Conservation (phyloP, 495 filamentous ascomycete species). For the Lindgomyces ingoldianus region DNA sequence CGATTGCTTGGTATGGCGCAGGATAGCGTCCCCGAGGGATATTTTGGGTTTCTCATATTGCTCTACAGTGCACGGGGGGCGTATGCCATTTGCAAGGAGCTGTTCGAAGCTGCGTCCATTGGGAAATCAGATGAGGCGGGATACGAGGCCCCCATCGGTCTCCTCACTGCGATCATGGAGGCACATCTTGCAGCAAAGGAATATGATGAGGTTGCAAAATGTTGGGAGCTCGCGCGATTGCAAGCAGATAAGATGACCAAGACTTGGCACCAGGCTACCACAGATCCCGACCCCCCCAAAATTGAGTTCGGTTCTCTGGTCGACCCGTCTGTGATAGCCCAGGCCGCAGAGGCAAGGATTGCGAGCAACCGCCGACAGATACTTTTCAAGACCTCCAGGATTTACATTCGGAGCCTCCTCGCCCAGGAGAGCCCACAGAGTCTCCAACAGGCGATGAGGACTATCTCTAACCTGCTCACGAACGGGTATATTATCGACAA, state of each 20-base stretch:
- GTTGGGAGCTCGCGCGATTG: slow-evolving; percentile 63
- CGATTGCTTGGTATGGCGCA: slow-evolving; percentile 32
- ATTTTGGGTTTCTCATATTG: slow-evolving; percentile 63
- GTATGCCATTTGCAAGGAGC: slow-evolving; percentile 54
- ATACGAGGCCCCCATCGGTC: slow-evolving; percentile 52
- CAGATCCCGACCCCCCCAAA: slow-evolving; percentile 2
- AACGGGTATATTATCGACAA: slow-evolving; percentile 69
- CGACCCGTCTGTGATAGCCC: slow-evolving; percentile 1
- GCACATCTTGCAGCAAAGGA: slow-evolving; percentile 57
- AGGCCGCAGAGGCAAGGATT: not conserved
- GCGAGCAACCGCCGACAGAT: slow-evolving; percentile 54
- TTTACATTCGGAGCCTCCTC: slow-evolving; percentile 62
- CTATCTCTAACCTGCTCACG: slow-evolving; percentile 54
- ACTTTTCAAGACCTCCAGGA: slow-evolving; percentile 57
- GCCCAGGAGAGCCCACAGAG: slow-evolving; percentile 53
- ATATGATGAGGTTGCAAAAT: slow-evolving; percentile 60
- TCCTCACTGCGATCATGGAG: slow-evolving; percentile 68
- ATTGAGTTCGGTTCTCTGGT: slow-evolving; percentile 11
- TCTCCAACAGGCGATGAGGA: slow-evolving; percentile 34
- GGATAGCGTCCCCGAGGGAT: slow-evolving; percentile 49
- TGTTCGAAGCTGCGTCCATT: slow-evolving; percentile 51
- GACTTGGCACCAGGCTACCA: slow-evolving; percentile 16
- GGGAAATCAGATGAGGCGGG: slow-evolving; percentile 22
- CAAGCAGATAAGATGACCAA: slow-evolving; percentile 53
- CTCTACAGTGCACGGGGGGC: slow-evolving; percentile 61